phyloP scores from a whole-genome alignment of 345 rosid genomes.

The Populus nigra region DNA sequence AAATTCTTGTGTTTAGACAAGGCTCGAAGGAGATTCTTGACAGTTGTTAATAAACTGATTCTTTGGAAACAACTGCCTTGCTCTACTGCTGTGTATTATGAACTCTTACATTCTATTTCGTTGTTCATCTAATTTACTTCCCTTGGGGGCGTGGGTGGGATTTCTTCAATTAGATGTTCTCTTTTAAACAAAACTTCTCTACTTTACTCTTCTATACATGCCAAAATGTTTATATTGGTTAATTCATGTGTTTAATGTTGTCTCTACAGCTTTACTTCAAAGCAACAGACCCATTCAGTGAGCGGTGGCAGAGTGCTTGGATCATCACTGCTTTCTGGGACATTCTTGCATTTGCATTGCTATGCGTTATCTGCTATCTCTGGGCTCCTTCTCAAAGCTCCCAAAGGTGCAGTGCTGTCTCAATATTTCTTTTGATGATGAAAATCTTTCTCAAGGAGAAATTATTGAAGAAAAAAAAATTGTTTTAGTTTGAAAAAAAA shows the following conservation, averaged over 20 bases:
- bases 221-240: neutral
- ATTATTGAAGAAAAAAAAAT: neutral
- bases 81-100: neutral
- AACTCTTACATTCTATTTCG: no score
- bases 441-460: neutral
- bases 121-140: no score
- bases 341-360: constrained; percentile 65
- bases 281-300: constrained; percentile 95
- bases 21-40: neutral
- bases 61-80: neutral
- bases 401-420: constrained; percentile 51
- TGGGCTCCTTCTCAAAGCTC: constrained; percentile 97
- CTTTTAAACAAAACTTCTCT: neutral
- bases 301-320: constrained; percentile 93
- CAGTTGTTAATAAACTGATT: neutral
- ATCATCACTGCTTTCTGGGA: constrained; percentile 96
- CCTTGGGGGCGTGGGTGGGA: no score
- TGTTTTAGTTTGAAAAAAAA: neutral
- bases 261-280: constrained; percentile 81
- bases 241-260: constrained; percentile 5
- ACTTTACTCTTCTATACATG: neutral
- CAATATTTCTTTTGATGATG: neutral
- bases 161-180: no score
- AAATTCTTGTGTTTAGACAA: no score
- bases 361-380: constrained; percentile 79